Evolutionary conservation across 108 stramenopile species (phyloP).

Genomic region (Schizochytrium sp.): DNA sequence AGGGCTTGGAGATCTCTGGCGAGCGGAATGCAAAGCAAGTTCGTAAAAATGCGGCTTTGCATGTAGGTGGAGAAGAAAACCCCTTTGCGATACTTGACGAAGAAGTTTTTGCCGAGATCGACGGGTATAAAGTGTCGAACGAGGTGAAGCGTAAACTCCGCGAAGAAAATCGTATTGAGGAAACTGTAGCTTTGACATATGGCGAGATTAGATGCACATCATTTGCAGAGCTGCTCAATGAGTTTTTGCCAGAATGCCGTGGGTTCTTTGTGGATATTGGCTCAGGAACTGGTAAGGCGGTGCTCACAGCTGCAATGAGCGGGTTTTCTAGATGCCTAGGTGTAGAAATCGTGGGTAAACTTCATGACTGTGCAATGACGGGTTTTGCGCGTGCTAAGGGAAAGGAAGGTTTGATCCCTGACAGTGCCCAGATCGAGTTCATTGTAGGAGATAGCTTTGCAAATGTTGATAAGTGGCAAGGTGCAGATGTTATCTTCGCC

Average conservation of each 20-base stretch:
- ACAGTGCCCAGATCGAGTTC: not conserved
- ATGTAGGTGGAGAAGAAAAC: not conserved
- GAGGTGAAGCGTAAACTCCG: conserved; percentile 8
- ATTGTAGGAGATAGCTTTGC: conserved; percentile 1
- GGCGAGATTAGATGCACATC: conserved; percentile 9
- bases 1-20: no score
- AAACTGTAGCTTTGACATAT: not conserved
- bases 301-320: not conserved
- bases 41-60: no score
- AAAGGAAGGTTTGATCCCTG: not conserved
- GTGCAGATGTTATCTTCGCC: not conserved
- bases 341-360: conserved; percentile 13
- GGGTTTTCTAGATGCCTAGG: not conserved
- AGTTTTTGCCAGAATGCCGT: not conserved
- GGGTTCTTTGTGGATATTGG: conserved; percentile 16
- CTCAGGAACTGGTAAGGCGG: conserved; percentile 13
- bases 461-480: not conserved
- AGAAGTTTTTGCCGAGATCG: not conserved
- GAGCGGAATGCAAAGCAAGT: no score
- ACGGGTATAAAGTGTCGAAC: conserved; percentile 3
- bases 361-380: not conserved
- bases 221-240: not conserved
- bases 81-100: conserved; percentile 9
- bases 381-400: not conserved
- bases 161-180: not conserved